Conservation (phyloP, 1,284 basidiomycete genomes). For the Coniferiporia sulphurascens region DNA sequence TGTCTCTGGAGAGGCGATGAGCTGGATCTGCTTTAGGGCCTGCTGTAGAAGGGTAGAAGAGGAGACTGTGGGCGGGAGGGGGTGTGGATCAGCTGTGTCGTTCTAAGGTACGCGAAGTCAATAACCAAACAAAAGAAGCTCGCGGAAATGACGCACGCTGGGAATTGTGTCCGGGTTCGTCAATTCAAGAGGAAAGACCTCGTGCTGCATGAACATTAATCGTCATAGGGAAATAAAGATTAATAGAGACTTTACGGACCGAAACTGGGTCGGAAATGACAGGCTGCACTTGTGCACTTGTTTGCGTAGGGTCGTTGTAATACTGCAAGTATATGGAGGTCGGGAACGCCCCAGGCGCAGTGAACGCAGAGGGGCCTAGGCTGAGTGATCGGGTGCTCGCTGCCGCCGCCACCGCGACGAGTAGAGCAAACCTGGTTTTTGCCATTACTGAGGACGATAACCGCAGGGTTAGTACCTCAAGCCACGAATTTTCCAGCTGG, state of each 20-base stretch:
- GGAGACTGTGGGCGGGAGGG: constrained; percentile 52
- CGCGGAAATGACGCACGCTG: constrained; percentile 27
- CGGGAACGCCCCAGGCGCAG: constrained; percentile 60
- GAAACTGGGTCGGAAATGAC: constrained; percentile 63
- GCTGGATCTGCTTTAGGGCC: constrained; percentile 50
- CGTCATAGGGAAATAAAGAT: background rate
- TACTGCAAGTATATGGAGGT: constrained; percentile 58
- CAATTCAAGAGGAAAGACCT: constrained; percentile 49
- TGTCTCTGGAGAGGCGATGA: constrained; percentile 34
- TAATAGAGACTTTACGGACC: constrained; percentile 34
- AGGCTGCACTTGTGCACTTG: constrained; percentile 63
- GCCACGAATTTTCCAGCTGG: too few relatives aligned
- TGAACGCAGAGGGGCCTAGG: constrained; percentile 43
- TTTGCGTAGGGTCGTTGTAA: constrained; percentile 68
- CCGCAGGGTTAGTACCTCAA: too few relatives aligned
- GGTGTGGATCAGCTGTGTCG: constrained; percentile 58
- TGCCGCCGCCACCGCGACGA: background rate
- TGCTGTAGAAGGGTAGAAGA: constrained; percentile 39
- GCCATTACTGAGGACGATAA: background rate
- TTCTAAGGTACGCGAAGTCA: constrained; percentile 29
- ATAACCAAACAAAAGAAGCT: background rate
- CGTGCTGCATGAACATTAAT: constrained; percentile 35
- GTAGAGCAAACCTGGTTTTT: background rate
- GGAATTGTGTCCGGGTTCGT: constrained; percentile 58
- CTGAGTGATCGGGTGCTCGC: background rate